Evolutionary conservation across 176 grass and related monocot genomes (phyloP).

Genomic region (Metroxylon sagu): DNA sequence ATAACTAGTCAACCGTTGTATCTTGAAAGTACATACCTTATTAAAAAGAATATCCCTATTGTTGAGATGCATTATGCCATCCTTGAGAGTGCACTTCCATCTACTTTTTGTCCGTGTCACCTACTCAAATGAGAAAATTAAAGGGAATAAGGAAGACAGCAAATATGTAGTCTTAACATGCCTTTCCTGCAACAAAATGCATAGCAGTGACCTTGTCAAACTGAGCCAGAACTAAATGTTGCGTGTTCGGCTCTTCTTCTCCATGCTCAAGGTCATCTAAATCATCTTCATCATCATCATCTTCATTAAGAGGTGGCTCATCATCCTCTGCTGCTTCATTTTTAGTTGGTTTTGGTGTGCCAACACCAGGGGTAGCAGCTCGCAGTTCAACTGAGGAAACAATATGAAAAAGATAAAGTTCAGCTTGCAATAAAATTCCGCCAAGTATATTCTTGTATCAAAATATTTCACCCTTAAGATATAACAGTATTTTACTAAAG

Average conservation of each 20-base stretch:
- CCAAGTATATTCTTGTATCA: not conserved
- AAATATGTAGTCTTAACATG: not conserved
- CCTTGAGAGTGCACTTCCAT: conserved; percentile 53
- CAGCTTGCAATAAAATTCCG: not conserved
- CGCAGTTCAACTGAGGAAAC: conserved; percentile 23
- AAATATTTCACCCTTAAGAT: not conserved
- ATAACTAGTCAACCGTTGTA: too few species aligned
- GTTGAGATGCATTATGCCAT: conserved; percentile 50
- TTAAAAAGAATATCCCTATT: conserved; percentile 48
- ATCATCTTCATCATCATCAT: conserved; percentile 43
- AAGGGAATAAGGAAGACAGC: not conserved
- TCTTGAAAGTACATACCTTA: conserved; percentile 20
- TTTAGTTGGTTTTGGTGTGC: conserved; percentile 30
- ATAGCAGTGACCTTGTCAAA: conserved; percentile 36
- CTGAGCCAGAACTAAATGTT: conserved; percentile 37
- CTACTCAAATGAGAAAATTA: conserved; percentile 6
- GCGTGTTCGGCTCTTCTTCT: conserved; percentile 31
- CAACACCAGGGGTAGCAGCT: conserved; percentile 24
- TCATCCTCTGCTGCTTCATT: conserved; percentile 30
- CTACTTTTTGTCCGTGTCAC: conserved; percentile 47
- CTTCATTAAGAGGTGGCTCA: conserved; percentile 52
- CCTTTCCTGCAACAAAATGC: not conserved
- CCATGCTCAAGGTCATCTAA: conserved; percentile 29
- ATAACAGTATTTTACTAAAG: not conserved
- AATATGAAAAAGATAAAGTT: not conserved